A percentile compares a stretch with the other conserved stretches of the same genome.
These are phyloP conservation scores for Diaporthe sp. DNA, from an alignment of 2,329 filamentous ascomycete genomes.

Conservation along the genomic window DNA sequence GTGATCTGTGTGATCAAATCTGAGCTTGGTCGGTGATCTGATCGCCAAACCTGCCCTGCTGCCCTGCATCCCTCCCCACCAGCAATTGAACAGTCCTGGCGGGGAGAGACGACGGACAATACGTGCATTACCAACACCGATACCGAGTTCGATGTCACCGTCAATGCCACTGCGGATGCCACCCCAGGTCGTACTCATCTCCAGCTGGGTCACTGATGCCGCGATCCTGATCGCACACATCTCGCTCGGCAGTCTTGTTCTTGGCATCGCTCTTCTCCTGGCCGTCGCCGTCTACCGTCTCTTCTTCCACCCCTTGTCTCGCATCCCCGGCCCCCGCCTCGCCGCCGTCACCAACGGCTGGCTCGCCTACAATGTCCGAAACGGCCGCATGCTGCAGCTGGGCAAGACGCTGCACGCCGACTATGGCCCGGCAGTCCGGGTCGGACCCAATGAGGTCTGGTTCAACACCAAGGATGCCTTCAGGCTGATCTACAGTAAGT, in stretches of 20 bases:
- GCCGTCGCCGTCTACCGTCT: slow-evolving; percentile 48
- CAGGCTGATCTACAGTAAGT: slow-evolving; percentile 58
- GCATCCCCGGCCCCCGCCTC: slow-evolving; percentile 56
- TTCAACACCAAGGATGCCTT: slow-evolving; percentile 60
- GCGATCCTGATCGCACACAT: not conserved
- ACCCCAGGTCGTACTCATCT: not conserved
- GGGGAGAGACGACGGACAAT: not conserved
- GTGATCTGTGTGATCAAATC: slow-evolving; percentile 22
- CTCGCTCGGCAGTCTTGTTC: not conserved
- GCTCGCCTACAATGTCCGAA: slow-evolving; percentile 57
- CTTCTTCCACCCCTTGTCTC: slow-evolving; percentile 54
- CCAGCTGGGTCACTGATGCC: not conserved
- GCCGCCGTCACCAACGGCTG: slow-evolving; percentile 60
- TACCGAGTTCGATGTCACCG: not conserved
- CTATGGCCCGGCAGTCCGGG: slow-evolving; percentile 63
- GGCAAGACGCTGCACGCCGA: slow-evolving; percentile 54
- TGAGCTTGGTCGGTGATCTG: not conserved
- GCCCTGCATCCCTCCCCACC: not conserved
- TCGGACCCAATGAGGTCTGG: slow-evolving; percentile 66
- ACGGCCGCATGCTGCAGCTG: slow-evolving; percentile 54
- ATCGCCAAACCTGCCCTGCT: not conserved
- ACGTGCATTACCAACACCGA: not conserved
- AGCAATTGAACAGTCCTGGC: not conserved
- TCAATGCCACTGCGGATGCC: not conserved
- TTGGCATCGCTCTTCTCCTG: slow-evolving; percentile 1